Evolutionary conservation across 2,329 filamentous ascomycete genomes (phyloP).

Genomic region (Cladosporium halotolerans): DNA sequence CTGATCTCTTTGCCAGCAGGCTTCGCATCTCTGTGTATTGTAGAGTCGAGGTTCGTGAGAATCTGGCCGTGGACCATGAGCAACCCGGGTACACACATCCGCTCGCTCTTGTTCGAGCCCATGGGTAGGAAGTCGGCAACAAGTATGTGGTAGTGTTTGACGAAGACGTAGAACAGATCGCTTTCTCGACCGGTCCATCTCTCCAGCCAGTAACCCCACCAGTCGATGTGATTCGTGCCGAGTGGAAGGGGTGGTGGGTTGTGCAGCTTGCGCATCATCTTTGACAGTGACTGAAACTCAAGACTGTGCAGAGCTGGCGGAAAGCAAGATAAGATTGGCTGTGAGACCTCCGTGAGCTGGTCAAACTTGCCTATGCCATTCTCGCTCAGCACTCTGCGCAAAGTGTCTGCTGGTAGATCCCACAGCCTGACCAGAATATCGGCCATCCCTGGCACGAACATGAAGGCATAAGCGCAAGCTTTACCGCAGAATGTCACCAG

Average conservation of each 20-base stretch:
- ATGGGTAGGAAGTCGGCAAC: conserved; percentile 55
- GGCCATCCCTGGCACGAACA: conserved; percentile 80
- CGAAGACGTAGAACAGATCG: conserved; percentile 85
- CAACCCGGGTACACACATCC: conserved; percentile 66
- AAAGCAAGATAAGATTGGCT: conserved; percentile 63
- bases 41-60: conserved; percentile 71
- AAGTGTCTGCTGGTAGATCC: conserved; percentile 61
- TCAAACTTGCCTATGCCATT: conserved; percentile 55
- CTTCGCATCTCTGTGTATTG: conserved; percentile 61
- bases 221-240: conserved; percentile 66
- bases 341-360: conserved; percentile 43
- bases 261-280: conserved; percentile 54
- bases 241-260: conserved; percentile 62
- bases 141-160: conserved; percentile 79
- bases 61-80: conserved; percentile 77
- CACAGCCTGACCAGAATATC: conserved; percentile 79
- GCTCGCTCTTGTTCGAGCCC: conserved; percentile 48
- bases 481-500: conserved; percentile 80
- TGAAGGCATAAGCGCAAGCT: conserved; percentile 86
- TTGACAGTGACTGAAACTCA: conserved; percentile 55
- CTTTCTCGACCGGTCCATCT: conserved; percentile 84
- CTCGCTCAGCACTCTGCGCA: conserved; percentile 66
- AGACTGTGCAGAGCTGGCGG: conserved; percentile 59
- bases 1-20: conserved; percentile 26
- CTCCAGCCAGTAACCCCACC: conserved; percentile 78